Base-by-base conservation (phyloP, 1,139 yeast species). In the Debaryomyces singareniensis region DNA sequence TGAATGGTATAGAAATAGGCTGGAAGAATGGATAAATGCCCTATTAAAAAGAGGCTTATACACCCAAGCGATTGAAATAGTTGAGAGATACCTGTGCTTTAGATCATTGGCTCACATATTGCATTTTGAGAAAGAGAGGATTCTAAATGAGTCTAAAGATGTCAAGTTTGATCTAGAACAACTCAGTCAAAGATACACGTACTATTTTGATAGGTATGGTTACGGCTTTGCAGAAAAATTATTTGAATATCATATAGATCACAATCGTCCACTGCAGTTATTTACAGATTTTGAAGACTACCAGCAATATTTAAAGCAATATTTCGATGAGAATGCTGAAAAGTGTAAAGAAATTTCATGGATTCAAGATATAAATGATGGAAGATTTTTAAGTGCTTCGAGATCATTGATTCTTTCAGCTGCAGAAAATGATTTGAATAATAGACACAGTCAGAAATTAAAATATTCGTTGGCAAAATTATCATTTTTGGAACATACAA, bases 401-500 rank as follows among this genome's bases (percentile, higher is more conserved):
- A 44, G 52, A 5, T 60, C 68, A 0, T 56, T 85, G 15, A 37
- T 58, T 2, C 42, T 51, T 4, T 64, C 75, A 5, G 66, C 73
- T 3, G 45, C 55, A 13, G 18, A 35, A 5, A 47, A 53, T n/a
- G 44, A 50, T 2, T 63, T 61, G 14, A 76, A 70, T 13, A 52
- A 58, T 10, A 59, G 72, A 29, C 61, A 57, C 5, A 68, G 69
- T 42, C 71, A 71, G 44, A 74, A 70, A 40, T 49, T 82, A 24
- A 77, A 79, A 41, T 64, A 78, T 37, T 80, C 87, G 29, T 59
- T 86, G 33, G 89, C 94, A 4, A 86, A 85, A 49, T 55, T 86
- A 22, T 49, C 73, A 0, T 52, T 60, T 1, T 43, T 63, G 22
- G 21, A 18, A 18, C n/a, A 7, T 7, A 18, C n/a, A 18, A 18